phyloP scores from a whole-genome alignment of 306 rosid genomes.

The Castanopsis chinensis region DNA sequence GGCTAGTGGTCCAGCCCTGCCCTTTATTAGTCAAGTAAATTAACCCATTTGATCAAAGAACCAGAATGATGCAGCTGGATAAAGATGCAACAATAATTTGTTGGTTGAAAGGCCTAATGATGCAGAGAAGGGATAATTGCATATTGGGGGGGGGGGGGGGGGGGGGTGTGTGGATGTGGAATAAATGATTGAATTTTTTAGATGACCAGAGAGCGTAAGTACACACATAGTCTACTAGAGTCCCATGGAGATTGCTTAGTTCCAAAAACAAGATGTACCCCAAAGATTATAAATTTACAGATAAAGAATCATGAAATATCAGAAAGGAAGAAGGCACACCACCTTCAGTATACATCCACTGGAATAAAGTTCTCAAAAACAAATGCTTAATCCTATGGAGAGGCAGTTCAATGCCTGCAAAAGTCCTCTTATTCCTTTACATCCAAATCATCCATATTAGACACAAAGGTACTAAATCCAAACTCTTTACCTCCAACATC shows the following conservation, averaged over 20 bases:
- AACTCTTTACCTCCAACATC: too few relatives aligned
- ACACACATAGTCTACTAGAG: not conserved
- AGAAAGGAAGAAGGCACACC: not conserved
- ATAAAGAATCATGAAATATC: not conserved
- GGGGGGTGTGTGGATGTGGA: too few relatives aligned
- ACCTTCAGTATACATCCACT: not conserved
- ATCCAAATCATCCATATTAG: too few relatives aligned
- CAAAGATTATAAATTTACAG: not conserved
- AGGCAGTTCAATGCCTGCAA: too few relatives aligned
- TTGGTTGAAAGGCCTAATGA: not conserved
- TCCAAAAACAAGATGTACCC: not conserved
- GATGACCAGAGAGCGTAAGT: not conserved
- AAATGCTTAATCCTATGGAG: too few relatives aligned
- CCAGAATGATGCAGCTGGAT: not conserved
- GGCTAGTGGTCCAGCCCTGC: constrained; percentile 5
- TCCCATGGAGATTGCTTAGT: too few relatives aligned
- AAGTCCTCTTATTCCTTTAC: too few relatives aligned
- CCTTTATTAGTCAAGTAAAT: not conserved
- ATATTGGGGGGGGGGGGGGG: not conserved
- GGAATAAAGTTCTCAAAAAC: too few relatives aligned
- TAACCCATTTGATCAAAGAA: not conserved
- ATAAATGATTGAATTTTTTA: too few relatives aligned
- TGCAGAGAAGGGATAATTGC: not conserved
- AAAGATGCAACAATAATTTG: not conserved
- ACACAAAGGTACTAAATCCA: too few relatives aligned